Evolutionary conservation across 352 stramenopile genomes (phyloP).

Genomic region (Phytophthora aleatoria): DNA sequence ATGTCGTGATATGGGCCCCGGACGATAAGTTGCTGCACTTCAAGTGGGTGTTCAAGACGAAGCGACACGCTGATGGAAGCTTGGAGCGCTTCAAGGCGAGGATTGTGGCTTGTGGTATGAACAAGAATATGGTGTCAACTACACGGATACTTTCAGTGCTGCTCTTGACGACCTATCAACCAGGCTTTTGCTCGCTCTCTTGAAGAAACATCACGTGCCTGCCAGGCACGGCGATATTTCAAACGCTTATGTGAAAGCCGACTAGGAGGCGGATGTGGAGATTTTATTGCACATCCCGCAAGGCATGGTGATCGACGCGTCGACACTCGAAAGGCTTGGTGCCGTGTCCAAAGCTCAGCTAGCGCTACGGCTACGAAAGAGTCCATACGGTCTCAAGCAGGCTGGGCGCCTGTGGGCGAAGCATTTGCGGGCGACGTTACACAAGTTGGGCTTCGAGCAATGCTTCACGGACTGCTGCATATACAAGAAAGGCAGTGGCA

Average conservation of each 20-base stretch:
- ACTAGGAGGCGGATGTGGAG: conserved; percentile 3
- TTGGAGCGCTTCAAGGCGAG: neutral
- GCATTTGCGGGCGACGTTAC: neutral
- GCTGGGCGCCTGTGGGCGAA: neutral
- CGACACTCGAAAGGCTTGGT: neutral
- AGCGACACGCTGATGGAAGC: neutral
- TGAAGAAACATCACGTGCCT: neutral
- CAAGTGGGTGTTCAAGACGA: conserved; percentile 6
- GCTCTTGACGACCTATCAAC: neutral
- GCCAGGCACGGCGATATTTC: conserved; percentile 6
- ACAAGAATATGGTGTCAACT: neutral
- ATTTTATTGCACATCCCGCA: conserved; percentile 9
- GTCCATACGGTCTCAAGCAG: neutral
- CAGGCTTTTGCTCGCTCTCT: neutral
- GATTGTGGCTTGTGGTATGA: neutral
- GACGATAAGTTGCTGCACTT: neutral
- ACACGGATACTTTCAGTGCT: neutral
- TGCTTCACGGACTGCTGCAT: neutral
- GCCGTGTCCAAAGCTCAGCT: neutral
- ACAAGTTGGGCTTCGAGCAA: neutral
- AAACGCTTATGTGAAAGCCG: conserved; percentile 6
- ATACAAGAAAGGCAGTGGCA: neutral
- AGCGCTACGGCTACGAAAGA: neutral
- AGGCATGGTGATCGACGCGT: neutral
- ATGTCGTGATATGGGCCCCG: neutral